phyloP scores from a whole-genome alignment of 1,284 basidiomycete species.

The Laetiporus sulphureus region DNA sequence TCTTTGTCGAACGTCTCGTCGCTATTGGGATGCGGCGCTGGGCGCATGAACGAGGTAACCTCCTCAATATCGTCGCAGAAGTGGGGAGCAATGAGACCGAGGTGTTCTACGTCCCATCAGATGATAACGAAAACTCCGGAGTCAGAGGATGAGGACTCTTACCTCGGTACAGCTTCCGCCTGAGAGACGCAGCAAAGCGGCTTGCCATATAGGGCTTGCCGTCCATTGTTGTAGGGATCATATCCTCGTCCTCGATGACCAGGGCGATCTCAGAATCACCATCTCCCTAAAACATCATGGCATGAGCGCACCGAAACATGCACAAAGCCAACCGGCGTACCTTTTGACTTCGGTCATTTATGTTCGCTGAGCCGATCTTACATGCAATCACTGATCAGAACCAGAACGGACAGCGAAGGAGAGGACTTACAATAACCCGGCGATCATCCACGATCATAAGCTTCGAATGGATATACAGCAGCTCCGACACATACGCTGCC shows the following conservation, averaged over 20 bases:
- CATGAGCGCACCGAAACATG: not conserved
- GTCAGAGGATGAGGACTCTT: no score
- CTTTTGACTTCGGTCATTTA: slow-evolving; percentile 83
- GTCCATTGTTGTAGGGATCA: slow-evolving; percentile 75
- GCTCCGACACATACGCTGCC: slow-evolving; percentile 72
- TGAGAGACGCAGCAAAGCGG: slow-evolving; percentile 72
- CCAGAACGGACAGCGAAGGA: slow-evolving; percentile 16
- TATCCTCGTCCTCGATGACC: slow-evolving; percentile 85
- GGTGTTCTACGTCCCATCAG: slow-evolving; percentile 84
- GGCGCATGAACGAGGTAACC: slow-evolving; percentile 67
- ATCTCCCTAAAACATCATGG: slow-evolving; percentile 52
- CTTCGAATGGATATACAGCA: slow-evolving; percentile 78
- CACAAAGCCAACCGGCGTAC: no score
- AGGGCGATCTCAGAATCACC: slow-evolving; percentile 92
- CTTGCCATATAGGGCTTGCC: slow-evolving; percentile 63
- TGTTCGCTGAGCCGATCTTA: slow-evolving; percentile 83
- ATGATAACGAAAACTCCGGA: no score
- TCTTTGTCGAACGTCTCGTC: slow-evolving; percentile 56
- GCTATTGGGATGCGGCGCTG: slow-evolving; percentile 64
- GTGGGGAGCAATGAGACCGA: slow-evolving; percentile 76
- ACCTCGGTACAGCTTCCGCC: slow-evolving; percentile 71
- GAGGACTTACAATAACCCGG: slow-evolving; percentile 77
- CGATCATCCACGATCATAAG: slow-evolving; percentile 93
- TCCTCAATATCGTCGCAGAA: slow-evolving; percentile 30
- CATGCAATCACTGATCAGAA: not conserved